Evolutionary conservation across 176 grass and related monocot species (phyloP), one percentile per base, ranked within the genome.

Genomic region (Aegilops umbellulata): DNA sequence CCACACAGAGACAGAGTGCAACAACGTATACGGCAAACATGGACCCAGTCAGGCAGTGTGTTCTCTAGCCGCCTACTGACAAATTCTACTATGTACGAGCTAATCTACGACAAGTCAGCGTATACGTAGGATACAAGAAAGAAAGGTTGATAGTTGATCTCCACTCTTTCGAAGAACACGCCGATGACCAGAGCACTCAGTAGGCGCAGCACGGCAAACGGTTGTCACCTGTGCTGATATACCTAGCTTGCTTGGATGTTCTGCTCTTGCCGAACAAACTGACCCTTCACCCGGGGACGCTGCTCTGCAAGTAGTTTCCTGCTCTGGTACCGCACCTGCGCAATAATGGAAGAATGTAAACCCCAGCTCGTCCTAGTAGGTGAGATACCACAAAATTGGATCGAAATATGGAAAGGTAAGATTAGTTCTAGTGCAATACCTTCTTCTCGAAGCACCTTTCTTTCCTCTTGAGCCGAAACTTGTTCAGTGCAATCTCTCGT

Each of bases 391-490:
- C 20, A 46, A 58, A 67, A 65, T 20, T 30, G 62, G 39, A 65
- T 77, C 22, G 29, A 70, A 84, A 87, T 15, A 87, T 24, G 12
- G n/a, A 17, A 25, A 22, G 34, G 53, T 25, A 64, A 68, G 68
- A 41, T 16, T n/a, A 41, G 77, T 62, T 84, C 15, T 15, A n/a
- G 57, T 60, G 72, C 36, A 7, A 7, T 87, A 99, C 97, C 97
- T 97, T 99, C 82, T 99, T 99, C 87, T 99, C 94, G 22, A 97
- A 99, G 87, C 97, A 99, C 81, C 97, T 82, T 60, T 99, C 97
- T 85, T 99, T 99, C 72, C 97, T 91, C 86, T 99, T 99, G 57
- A 99, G 82, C 20, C 97, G 84, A 46, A 99, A 99, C 86, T 97
- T 99, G 88, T 99, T 99, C 73, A 99, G 55, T 24, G 97, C 97